Evolutionary conservation across 306 rosid genomes (phyloP).

Genomic region (Aeschynomene evenia): DNA sequence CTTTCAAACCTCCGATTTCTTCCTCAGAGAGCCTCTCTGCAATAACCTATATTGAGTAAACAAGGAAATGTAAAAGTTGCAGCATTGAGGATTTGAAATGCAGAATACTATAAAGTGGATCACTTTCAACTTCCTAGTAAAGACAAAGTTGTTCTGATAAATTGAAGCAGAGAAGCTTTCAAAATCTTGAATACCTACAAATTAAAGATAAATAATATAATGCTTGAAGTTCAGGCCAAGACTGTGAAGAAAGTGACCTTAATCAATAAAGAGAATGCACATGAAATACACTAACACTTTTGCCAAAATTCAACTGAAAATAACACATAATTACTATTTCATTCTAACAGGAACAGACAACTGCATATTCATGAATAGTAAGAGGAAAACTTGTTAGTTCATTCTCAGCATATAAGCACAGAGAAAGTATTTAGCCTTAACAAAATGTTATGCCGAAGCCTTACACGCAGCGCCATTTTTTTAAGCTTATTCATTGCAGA

Average conservation of each 20-base stretch:
- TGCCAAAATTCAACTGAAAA: not conserved
- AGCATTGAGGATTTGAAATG: not conserved
- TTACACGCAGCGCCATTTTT: conserved; percentile 67
- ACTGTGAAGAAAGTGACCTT: conserved; percentile 8
- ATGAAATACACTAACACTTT: conserved; percentile 1
- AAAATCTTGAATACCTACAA: not conserved
- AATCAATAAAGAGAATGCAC: not conserved
- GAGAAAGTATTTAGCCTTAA: not conserved
- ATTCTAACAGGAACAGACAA: conserved; percentile 8
- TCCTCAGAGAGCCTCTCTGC: conserved; percentile 65
- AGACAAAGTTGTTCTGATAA: not conserved
- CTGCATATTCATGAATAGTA: not conserved
- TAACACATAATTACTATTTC: conserved; percentile 1
- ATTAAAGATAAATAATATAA: not conserved
- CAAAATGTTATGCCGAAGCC: conserved; percentile 24
- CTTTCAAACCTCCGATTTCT: conserved; percentile 68
- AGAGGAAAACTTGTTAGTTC: not conserved
- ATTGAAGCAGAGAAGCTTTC: conserved; percentile 1
- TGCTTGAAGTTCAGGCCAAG: conserved; percentile 15
- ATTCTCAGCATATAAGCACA: not conserved
- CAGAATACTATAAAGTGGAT: conserved; percentile 22
- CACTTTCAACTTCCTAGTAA: conserved; percentile 12
- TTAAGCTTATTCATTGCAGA: conserved; percentile 67
- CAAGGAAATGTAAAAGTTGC: not conserved
- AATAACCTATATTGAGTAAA: conserved; percentile 40